Conservation (phyloP, 441 rosid genomes). For the Adansonia rubrostipa region DNA sequence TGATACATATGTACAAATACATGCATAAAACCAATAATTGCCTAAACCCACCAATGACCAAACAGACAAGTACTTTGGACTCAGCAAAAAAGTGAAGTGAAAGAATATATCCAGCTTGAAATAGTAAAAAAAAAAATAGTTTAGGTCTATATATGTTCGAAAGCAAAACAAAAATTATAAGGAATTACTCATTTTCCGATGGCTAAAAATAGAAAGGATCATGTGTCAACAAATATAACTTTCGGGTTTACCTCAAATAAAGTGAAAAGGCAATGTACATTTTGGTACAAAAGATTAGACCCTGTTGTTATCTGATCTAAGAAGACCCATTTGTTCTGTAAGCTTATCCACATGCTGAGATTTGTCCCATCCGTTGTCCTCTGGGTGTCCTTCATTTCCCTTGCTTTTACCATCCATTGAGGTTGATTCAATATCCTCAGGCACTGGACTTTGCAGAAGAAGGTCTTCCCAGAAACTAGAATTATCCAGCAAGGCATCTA, state of each 20-base stretch:
- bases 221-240: background rate
- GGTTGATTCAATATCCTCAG: slow-evolving; percentile 62
- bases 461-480: slow-evolving; percentile 61
- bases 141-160: slow-evolving; percentile 21
- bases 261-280: slow-evolving; percentile 24
- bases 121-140: background rate
- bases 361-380: slow-evolving; percentile 54
- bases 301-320: slow-evolving; percentile 55
- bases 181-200: slow-evolving; percentile 23
- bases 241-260: slow-evolving; percentile 18
- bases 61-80: background rate
- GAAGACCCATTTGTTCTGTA: slow-evolving; percentile 81
- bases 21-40: background rate
- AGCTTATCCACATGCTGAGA: slow-evolving; percentile 65
- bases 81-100: background rate
- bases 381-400: slow-evolving; percentile 38
- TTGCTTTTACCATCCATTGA: slow-evolving; percentile 41
- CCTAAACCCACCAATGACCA: background rate
- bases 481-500: slow-evolving; percentile 64
- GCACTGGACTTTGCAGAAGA: slow-evolving; percentile 54
- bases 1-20: background rate
- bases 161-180: slow-evolving; percentile 12
- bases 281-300: slow-evolving; percentile 30
- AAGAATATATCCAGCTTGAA: background rate
- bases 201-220: slow-evolving; percentile 22